Evolutionary conservation across 805 yeast genomes (phyloP).

Genomic region (Clavispora asparagi): DNA sequence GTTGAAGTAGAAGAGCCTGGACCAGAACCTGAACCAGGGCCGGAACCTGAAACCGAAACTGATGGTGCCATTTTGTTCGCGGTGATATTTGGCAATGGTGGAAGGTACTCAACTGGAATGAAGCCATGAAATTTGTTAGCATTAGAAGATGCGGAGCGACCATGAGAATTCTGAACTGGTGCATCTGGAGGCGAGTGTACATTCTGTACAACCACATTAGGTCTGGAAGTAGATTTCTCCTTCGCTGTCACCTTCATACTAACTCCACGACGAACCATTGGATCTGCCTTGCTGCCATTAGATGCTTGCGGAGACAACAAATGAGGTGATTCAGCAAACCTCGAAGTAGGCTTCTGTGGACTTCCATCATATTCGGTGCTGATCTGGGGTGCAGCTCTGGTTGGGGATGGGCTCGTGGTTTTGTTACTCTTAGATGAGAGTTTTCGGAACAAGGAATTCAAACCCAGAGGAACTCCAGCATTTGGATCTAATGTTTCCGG

Average conservation of each 20-base stretch:
- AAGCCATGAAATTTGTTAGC: conserved; percentile 31
- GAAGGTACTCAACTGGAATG: conserved; percentile 38
- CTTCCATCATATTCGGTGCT: conserved; percentile 1
- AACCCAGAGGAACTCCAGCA: conserved; percentile 20
- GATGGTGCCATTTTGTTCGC: conserved; percentile 19
- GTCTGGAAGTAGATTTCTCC: conserved; percentile 32
- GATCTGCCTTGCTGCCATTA: conserved; percentile 24
- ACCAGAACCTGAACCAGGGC: background rate
- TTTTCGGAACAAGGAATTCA: conserved; percentile 33
- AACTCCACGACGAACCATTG: conserved; percentile 54
- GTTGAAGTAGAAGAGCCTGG: background rate
- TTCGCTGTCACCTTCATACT: conserved; percentile 57
- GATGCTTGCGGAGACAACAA: conserved; percentile 12
- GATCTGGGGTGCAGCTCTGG: background rate
- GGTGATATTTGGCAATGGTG: conserved; percentile 40
- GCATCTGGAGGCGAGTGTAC: background rate
- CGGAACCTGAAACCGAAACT: background rate
- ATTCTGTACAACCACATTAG: background rate
- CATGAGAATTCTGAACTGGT: background rate
- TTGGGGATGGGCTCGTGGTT: conserved; percentile 11
- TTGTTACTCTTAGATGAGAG: conserved; percentile 30
- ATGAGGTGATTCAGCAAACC: conserved; percentile 1
- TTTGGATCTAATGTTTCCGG: conserved; percentile 28
- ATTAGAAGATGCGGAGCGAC: conserved; percentile 17
- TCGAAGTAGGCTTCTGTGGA: conserved; percentile 1